Conservation (phyloP, 2,329 filamentous ascomycete species). For the Dactylella cylindrospora region DNA sequence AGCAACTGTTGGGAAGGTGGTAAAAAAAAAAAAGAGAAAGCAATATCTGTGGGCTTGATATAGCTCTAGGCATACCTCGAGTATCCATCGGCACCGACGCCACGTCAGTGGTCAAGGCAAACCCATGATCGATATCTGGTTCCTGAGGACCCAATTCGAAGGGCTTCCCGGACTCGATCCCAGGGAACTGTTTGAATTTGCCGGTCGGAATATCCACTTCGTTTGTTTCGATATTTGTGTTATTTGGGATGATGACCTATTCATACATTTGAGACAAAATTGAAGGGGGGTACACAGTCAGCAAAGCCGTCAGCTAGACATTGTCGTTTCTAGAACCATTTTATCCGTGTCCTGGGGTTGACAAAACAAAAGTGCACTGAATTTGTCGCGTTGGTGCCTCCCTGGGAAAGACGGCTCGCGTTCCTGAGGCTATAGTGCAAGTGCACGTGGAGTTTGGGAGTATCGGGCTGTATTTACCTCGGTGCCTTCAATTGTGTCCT, state of each 20-base stretch:
- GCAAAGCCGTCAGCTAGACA: no score
- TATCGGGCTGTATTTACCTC: slow-evolving; percentile 60
- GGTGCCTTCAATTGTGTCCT: slow-evolving; percentile 64
- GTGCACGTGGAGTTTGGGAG: no score
- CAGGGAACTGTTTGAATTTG: slow-evolving; percentile 58
- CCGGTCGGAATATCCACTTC: slow-evolving; percentile 38
- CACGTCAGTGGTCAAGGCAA: slow-evolving; percentile 70
- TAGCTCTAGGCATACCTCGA: slow-evolving; percentile 52
- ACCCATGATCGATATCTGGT: slow-evolving; percentile 87
- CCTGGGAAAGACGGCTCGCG: no score
- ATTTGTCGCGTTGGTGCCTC: no score
- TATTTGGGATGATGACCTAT: slow-evolving; percentile 27
- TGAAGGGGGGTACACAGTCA: no score
- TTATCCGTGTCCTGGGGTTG: no score
- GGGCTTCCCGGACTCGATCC: slow-evolving; percentile 64
- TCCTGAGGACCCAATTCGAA: slow-evolving; percentile 72
- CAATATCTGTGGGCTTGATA: slow-evolving; percentile 58
- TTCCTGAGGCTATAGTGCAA: no score
- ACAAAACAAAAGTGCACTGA: no score
- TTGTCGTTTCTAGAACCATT: no score
- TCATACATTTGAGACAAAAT: no score
- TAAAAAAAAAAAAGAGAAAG: no score
- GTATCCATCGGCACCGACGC: slow-evolving; percentile 66
- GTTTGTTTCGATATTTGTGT: slow-evolving; percentile 40
- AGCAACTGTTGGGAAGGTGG: no score